Evolutionary conservation across 2,329 filamentous ascomycete genomes (phyloP), one percentile per base, ranked within the genome.

Genomic region (Aureobasidium vineae): DNA sequence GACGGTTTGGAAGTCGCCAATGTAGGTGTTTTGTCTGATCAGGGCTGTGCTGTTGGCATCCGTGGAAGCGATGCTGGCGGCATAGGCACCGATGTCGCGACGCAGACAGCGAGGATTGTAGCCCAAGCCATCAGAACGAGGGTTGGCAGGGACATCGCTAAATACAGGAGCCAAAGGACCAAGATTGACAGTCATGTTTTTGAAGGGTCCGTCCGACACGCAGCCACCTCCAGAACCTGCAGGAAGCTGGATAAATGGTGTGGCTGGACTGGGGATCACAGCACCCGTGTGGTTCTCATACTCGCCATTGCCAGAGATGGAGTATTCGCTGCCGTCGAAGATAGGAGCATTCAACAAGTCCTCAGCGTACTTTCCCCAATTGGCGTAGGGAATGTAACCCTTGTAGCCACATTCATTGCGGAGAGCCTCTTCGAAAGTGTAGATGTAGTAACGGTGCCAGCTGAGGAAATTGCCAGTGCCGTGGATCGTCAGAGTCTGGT

Each of bases 241-340:
- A 0, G 80, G 81, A 2, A 84, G 67, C 13, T 69, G 72, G 66
- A 79, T 68, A 10, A 56, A 54, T 1, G 70, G 68, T 4, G 41
- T 28, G 13, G 65, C 67, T 40, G 50, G 41, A 38, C 60, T 66
- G 5, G 67, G 67, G 45, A 71, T 69, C 11, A 43, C 65, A 33
- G 45, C 54, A 49, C 78, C 74, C 84, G 84, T 61, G 83, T 72
- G 15, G 45, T 79, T 79, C 43, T 67, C 65, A 21, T 66, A 69
- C 8, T 59, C 69, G 26, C 75, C 74, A 50, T 76, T 72, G n/a
- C 72, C 71, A 53, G 71, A 69, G 31, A 77, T 70, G 15, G 79
- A 77, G 26, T 79, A 81, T 19, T 79, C 79, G 65, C 79, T 82
- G 60, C 85, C 85, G 70, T 87, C 84, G 64, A 87, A 85, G 64